Conservation (phyloP, 2,329 filamentous ascomycete genomes). For the Falciphora oryzae region DNA sequence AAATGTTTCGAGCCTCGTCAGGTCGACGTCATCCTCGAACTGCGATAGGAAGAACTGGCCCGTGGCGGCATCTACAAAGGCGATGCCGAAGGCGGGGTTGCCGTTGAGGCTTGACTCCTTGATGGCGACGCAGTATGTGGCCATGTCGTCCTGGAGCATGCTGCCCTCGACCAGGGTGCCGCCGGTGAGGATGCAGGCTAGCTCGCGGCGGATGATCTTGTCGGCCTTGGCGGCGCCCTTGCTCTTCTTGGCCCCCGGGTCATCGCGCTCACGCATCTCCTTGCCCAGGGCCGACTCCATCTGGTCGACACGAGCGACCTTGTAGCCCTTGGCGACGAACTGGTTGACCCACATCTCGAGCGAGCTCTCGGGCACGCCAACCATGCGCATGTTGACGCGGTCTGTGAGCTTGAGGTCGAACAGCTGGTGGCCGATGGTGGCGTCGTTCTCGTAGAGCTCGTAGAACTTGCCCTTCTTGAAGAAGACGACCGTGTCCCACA, state of each 20-base stretch:
- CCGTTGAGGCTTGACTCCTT: slow-evolving; percentile 71
- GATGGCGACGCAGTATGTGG: slow-evolving; percentile 91
- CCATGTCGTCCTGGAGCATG: slow-evolving; percentile 98
- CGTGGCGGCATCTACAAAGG: slow-evolving; percentile 92
- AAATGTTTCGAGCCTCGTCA: slow-evolving; percentile 96
- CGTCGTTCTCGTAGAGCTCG: slow-evolving; percentile 96
- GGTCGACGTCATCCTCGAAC: slow-evolving; percentile 84
- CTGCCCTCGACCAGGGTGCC: slow-evolving; percentile 91
- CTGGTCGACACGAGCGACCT: slow-evolving; percentile 94
- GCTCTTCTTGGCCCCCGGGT: slow-evolving; percentile 43
- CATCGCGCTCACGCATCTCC: slow-evolving; percentile 93
- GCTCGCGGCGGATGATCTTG: slow-evolving; percentile 87
- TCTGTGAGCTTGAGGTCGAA: slow-evolving; percentile 98
- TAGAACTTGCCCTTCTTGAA: slow-evolving; percentile 99
- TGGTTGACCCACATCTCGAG: slow-evolving; percentile 98
- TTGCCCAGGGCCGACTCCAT: slow-evolving; percentile 94
- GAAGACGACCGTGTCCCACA: slow-evolving; percentile 96
- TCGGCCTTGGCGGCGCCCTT: slow-evolving; percentile 59
- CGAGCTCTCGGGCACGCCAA: slow-evolving; percentile 91
- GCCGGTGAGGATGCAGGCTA: slow-evolving; percentile 84
- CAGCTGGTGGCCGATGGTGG: slow-evolving; percentile 89
- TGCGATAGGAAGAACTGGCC: slow-evolving; percentile 92
- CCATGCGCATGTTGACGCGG: slow-evolving; percentile 99
- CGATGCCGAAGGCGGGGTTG: slow-evolving; percentile 79
- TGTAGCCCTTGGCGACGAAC: slow-evolving; percentile 96